These are phyloP conservation scores for Amphirosellinia nigrospora DNA, from an alignment of 495 filamentous ascomycete genomes.

Conservation along the genomic window DNA sequence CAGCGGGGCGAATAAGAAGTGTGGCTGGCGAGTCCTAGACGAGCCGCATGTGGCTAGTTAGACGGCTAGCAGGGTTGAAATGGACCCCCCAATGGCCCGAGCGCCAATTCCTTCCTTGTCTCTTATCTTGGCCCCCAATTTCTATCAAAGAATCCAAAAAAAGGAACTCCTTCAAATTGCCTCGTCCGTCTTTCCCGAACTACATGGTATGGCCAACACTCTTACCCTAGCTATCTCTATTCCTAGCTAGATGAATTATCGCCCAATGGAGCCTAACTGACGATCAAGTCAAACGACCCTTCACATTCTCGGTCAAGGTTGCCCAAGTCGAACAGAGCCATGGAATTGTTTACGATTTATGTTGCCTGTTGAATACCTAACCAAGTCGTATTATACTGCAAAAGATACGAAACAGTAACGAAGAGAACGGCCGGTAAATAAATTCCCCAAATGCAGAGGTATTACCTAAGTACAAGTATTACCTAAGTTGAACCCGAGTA, in stretches of 20 bases:
- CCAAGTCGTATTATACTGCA: background rate
- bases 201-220: background rate
- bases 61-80: background rate
- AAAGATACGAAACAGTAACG: background rate
- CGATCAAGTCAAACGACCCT: background rate
- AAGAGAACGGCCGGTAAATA: no score
- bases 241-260: background rate
- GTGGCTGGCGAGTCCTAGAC: constrained; percentile 17
- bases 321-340: background rate
- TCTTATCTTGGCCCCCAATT: constrained; percentile 6
- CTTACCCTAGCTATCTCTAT: background rate
- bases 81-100: background rate
- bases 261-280: background rate
- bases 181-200: background rate
- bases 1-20: constrained; percentile 12
- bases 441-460: no score
- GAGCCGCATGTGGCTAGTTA: constrained; percentile 20
- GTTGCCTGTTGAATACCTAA: background rate
- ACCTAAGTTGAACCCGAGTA: background rate
- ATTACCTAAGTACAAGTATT: no score
- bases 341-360: background rate
- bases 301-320: background rate
- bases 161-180: background rate
- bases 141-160: background rate
- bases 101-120: background rate